A percentile compares a stretch with the other conserved stretches of the same genome.
These are phyloP conservation scores for Helminthosporium solani DNA, from an alignment of 2,329 filamentous ascomycete species.

Conservation along the genomic window DNA sequence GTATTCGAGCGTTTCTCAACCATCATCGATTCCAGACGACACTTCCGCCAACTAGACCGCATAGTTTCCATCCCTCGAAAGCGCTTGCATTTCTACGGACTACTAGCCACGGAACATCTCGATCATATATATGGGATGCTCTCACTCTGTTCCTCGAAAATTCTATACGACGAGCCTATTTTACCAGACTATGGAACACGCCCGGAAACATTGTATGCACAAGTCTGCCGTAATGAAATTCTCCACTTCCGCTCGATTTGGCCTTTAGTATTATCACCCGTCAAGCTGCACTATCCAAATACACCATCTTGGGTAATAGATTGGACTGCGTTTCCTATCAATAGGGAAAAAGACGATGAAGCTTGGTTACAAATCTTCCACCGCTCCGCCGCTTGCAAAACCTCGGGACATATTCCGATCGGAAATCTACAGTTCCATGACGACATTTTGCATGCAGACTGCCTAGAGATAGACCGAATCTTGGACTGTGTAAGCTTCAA, in stretches of 20 bases:
- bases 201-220: neutral
- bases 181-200: neutral
- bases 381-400: neutral
- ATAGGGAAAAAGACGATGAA: neutral
- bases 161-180: neutral
- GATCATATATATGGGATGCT: conserved; percentile 1
- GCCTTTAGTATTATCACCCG: neutral
- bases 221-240: neutral
- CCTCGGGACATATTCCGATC: neutral
- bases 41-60: neutral
- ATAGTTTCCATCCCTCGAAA: neutral
- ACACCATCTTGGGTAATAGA: neutral
- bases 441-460: neutral
- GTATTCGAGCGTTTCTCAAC: neutral
- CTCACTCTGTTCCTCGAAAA: neutral
- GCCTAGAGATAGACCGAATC: neutral
- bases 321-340: neutral
- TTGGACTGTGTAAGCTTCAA: neutral
- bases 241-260: neutral
- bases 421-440: neutral
- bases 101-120: neutral
- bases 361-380: neutral
- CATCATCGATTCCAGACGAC: neutral
- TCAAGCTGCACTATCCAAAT: neutral
- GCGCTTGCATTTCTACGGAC: neutral